Evolutionary conservation across 345 rosid genomes (phyloP).

Genomic region (Sisymbrium irio): DNA sequence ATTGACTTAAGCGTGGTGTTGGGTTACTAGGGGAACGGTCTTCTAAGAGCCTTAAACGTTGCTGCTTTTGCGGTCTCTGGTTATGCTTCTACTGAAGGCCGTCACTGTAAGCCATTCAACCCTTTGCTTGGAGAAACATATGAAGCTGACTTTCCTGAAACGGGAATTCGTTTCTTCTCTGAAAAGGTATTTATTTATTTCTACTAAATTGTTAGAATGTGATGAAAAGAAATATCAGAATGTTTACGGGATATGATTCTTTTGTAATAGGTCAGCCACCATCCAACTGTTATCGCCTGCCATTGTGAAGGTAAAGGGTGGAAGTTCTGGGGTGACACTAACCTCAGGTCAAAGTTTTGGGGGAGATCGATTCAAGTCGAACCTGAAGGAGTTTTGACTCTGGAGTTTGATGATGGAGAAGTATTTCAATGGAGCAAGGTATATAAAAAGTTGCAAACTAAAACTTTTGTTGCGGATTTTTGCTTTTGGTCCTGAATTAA

Average conservation of each 20-base stretch:
- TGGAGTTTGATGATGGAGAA: conserved; percentile 98
- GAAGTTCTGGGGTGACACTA: conserved; percentile 97
- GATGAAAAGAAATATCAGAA: neutral
- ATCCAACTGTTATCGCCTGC: conserved; percentile 95
- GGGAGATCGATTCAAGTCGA: conserved; percentile 98
- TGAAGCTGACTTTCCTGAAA: conserved; percentile 92
- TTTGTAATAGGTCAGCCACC: conserved; percentile 88
- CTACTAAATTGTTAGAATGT: no score
- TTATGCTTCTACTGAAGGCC: conserved; percentile 90
- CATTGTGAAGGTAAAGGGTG: conserved; percentile 98
- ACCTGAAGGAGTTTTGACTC: conserved; percentile 78
- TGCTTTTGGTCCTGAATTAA: conserved; percentile 19
- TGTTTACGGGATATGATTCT: neutral
- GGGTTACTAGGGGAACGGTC: conserved; percentile 64
- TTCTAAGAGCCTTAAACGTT: conserved; percentile 72
- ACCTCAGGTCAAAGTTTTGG: conserved; percentile 92
- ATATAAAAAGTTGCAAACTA: neutral
- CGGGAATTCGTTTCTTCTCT: conserved; percentile 89
- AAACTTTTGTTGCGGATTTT: neutral
- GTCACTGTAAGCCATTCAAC: conserved; percentile 98
- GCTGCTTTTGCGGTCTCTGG: conserved; percentile 99
- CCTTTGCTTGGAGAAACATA: conserved; percentile 97
- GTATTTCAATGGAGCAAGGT: conserved; percentile 98
- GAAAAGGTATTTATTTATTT: conserved; percentile 98
- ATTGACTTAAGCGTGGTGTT: conserved; percentile 18